These are phyloP conservation scores for Xylaria sp. DNA, from an alignment of 2,329 filamentous ascomycete species.

Conservation along the genomic window DNA sequence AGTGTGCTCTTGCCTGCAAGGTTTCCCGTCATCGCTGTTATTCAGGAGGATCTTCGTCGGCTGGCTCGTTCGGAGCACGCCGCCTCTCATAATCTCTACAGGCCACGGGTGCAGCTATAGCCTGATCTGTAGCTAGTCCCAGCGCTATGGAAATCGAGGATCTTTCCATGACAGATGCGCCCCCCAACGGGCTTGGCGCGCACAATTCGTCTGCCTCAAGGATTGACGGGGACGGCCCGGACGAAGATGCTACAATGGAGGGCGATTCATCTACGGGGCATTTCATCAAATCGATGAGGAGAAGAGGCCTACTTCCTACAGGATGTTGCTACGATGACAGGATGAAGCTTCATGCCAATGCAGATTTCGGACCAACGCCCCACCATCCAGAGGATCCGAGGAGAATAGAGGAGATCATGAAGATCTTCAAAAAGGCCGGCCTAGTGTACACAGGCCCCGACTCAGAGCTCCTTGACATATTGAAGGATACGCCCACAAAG, in stretches of 20 bases:
- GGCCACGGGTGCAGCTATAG: conserved; percentile 15
- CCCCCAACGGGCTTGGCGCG: conserved; percentile 54
- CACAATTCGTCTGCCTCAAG: conserved; percentile 45
- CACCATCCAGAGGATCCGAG: conserved; percentile 95
- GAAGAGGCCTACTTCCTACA: conserved; percentile 69
- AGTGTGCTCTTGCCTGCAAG: neutral
- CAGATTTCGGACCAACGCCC: conserved; percentile 76
- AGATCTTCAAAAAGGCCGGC: conserved; percentile 83
- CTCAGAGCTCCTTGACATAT: conserved; percentile 61
- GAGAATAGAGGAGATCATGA: conserved; percentile 92
- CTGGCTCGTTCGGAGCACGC: neutral
- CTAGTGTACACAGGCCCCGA: conserved; percentile 75
- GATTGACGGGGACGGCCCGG: conserved; percentile 38
- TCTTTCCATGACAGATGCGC: conserved; percentile 57
- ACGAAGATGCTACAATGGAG: conserved; percentile 51
- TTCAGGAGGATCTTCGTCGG: neutral
- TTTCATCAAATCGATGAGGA: conserved; percentile 53
- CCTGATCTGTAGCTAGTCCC: conserved; percentile 3
- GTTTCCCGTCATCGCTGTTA: neutral
- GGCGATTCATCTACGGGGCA: conserved; percentile 50
- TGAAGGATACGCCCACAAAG: conserved; percentile 65
- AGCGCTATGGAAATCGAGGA: conserved; percentile 57
- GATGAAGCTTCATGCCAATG: conserved; percentile 95
- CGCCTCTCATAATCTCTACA: neutral
- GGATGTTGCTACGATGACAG: conserved; percentile 91